phyloP scores from a whole-genome alignment of 257 asterid species.

The Knoxia roxburghii region DNA sequence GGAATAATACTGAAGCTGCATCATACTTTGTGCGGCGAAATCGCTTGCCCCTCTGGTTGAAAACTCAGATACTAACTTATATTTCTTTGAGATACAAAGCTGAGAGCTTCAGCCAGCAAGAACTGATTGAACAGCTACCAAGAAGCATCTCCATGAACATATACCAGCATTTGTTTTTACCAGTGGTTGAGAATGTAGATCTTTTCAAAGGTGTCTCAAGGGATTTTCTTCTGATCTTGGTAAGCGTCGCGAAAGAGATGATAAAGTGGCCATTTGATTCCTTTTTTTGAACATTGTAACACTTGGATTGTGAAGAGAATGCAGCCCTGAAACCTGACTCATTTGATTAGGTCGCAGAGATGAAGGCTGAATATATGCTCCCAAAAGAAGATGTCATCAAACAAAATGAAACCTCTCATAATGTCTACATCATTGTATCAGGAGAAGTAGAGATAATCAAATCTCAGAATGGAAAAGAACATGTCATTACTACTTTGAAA shows the following conservation, averaged over 20 bases:
- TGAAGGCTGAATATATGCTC: constrained; percentile 83
- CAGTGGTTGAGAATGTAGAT: constrained; percentile 58
- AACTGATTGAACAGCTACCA: constrained; percentile 75
- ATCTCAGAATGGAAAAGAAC: constrained; percentile 51
- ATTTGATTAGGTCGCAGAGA: constrained; percentile 60
- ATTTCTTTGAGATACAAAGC: constrained; percentile 86
- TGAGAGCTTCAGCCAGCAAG: constrained; percentile 78
- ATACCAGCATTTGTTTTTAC: constrained; percentile 70
- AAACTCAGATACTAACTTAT: constrained; percentile 72
- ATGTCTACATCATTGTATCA: constrained; percentile 74
- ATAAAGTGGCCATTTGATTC: too few species aligned
- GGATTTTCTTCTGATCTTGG: constrained; percentile 58
- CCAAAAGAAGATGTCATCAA: constrained; percentile 88
- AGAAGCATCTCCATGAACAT: constrained; percentile 67
- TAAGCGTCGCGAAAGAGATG: too few species aligned
- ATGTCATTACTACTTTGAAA: constrained; percentile 36
- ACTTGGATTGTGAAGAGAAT: too few species aligned
- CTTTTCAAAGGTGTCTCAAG: constrained; percentile 70
- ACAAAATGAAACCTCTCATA: constrained; percentile 73
- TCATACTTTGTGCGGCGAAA: constrained; percentile 72
- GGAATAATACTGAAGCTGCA: constrained; percentile 80
- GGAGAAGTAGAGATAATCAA: constrained; percentile 89
- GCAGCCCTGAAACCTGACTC: too few species aligned
- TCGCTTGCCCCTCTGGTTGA: constrained; percentile 65
- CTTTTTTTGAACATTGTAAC: too few species aligned